A percentile compares a stretch with the other conserved stretches of the same genome.
Conservation (phyloP, 768 basidiomycete genomes). For the Calocera viscosa region DNA sequence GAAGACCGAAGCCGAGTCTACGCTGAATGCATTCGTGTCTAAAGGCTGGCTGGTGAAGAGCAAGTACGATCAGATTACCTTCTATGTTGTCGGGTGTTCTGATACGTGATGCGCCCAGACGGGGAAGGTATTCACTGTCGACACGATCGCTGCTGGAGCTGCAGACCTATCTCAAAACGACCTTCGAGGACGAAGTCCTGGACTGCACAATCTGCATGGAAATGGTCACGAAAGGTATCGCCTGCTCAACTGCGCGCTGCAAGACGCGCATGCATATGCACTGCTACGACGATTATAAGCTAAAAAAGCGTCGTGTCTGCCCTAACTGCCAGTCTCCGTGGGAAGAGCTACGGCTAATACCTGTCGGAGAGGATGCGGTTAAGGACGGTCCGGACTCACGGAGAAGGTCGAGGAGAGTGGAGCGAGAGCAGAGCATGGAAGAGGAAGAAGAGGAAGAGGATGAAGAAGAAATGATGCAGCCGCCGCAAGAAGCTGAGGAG, state of each 20-base stretch:
- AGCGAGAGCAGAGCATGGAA: conserved; percentile 20
- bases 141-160: conserved; percentile 66
- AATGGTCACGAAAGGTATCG: conserved; percentile 57
- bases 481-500: conserved; percentile 8
- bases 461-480: conserved; percentile 10
- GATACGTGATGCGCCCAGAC: conserved; percentile 11
- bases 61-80: too few relatives aligned
- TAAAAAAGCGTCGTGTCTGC: conserved; percentile 33
- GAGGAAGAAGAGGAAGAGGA: conserved; percentile 22
- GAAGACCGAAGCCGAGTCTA: conserved; percentile 54
- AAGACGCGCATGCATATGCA: conserved; percentile 49
- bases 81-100: too few relatives aligned
- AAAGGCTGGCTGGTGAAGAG: conserved; percentile 66
- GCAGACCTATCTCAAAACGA: conserved; percentile 54
- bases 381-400: neutral
- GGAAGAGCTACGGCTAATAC: conserved; percentile 21
- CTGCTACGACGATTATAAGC: conserved; percentile 43
- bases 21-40: conserved; percentile 71
- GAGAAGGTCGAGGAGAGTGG: conserved; percentile 19
- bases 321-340: conserved; percentile 49
- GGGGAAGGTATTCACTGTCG: conserved; percentile 64
- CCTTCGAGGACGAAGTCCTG: conserved; percentile 54
- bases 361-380: neutral
- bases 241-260: conserved; percentile 52
- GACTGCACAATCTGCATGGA: conserved; percentile 68